A percentile compares a stretch with the other conserved stretches of the same genome.
phyloP scores from a whole-genome alignment of 768 basidiomycete species.

The Pisolithus orientalis region DNA sequence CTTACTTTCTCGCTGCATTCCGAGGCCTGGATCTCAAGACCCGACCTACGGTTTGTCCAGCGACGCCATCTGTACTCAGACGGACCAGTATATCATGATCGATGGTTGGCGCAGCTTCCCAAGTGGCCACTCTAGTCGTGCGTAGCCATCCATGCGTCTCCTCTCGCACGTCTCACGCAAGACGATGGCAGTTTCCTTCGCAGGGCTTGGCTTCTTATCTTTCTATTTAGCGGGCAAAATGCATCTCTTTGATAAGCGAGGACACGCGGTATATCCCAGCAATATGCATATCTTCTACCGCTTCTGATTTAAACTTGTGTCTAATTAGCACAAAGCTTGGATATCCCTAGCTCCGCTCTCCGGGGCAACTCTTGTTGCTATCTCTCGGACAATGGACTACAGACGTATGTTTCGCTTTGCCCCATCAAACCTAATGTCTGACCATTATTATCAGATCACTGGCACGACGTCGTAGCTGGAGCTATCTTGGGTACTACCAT shows the following conservation, averaged over 20 bases:
- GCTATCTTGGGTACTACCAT: conserved; percentile 65
- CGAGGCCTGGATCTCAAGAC: conserved; percentile 56
- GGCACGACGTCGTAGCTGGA: conserved; percentile 86
- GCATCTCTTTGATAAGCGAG: conserved; percentile 80
- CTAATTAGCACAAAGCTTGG: conserved; percentile 70
- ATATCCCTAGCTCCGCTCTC: conserved; percentile 68
- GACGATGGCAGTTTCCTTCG: conserved; percentile 68
- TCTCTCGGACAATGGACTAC: conserved; percentile 89
- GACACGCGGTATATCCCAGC: conserved; percentile 49
- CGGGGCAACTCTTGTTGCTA: conserved; percentile 72
- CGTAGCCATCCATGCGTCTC: conserved; percentile 17
- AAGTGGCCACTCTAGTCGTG: conserved; percentile 86
- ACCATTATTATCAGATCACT: conserved; percentile 63
- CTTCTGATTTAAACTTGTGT: neutral
- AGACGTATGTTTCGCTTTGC: conserved; percentile 46
- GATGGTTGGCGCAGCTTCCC: conserved; percentile 94
- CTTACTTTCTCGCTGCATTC: conserved; percentile 49
- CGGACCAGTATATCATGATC: conserved; percentile 45
- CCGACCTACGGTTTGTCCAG: conserved; percentile 67
- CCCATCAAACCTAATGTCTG: neutral
- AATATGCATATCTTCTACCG: neutral
- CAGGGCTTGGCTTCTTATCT: conserved; percentile 83
- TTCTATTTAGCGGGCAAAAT: conserved; percentile 91
- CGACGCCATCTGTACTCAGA: conserved; percentile 76
- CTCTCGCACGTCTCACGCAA: neutral